A percentile compares a stretch with the other conserved stretches of the same genome.
phyloP scores from a whole-genome alignment of 176 grass and related monocot genomes.

The Puya raimondii region DNA sequence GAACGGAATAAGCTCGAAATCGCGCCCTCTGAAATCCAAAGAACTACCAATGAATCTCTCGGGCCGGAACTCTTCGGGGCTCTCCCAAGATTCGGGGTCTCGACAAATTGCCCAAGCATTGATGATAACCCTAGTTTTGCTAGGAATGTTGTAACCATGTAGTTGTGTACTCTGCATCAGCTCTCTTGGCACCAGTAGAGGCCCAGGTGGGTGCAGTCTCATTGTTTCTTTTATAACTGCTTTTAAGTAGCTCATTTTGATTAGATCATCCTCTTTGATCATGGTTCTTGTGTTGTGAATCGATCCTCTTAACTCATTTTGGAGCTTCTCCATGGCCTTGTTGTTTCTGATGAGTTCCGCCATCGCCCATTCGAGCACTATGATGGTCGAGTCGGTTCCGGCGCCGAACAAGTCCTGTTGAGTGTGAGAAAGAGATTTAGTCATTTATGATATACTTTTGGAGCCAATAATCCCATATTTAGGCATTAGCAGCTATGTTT shows the following conservation, averaged over 20 bases:
- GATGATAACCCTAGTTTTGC: constrained; percentile 24
- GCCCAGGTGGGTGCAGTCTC: constrained; percentile 35
- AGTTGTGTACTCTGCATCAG: constrained; percentile 14
- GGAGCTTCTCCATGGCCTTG: constrained; percentile 11
- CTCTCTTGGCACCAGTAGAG: constrained; percentile 39
- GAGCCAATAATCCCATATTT: too few relatives aligned
- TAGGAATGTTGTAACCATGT: constrained; percentile 12
- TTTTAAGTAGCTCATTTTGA: constrained; percentile 13
- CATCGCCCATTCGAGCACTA: constrained; percentile 15
- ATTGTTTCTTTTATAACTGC: constrained; percentile 37
- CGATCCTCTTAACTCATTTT: constrained; percentile 26
- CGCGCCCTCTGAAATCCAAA: constrained; percentile 21
- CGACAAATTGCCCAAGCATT: constrained; percentile 42
- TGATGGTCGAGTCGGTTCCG: neutral
- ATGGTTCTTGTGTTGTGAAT: neutral
- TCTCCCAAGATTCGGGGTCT: constrained; percentile 31
- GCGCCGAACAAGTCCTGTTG: constrained; percentile 15
- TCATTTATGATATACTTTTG: neutral
- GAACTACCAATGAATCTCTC: constrained; percentile 21
- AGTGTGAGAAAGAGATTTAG: neutral
- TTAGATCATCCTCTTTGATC: constrained; percentile 26
- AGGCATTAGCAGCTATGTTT: too few relatives aligned
- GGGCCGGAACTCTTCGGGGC: constrained; percentile 34
- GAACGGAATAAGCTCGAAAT: constrained; percentile 49
- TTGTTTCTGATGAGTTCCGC: constrained; percentile 15